Base-by-base conservation (phyloP, 345 rosid genomes). In the Salix viminalis region DNA sequence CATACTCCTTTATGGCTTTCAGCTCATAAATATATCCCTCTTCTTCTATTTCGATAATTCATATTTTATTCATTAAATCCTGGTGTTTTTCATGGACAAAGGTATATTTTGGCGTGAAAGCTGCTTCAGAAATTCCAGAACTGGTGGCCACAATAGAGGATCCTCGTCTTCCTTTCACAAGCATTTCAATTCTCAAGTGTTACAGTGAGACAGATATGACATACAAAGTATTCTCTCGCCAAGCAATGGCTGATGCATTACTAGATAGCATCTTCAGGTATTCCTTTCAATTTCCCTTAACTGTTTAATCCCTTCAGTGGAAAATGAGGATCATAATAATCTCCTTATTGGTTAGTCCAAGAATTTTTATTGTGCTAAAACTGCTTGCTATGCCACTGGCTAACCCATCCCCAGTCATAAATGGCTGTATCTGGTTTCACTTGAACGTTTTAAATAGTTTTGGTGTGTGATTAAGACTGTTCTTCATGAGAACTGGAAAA, bases 211-310 rank as follows among this genome's bases (percentile, higher is more conserved):
- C 86, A 30, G 98, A 96, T 65, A 76, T 74, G 77, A 83, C 88
- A 67, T 91, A 91, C 86, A 96, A 96, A 88, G 78, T 96, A 21
- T 96, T 96, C 88, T 88, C 96, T 0, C 90, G 96, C 2, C 61
- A 82, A 67, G 76, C 84, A 46, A 85, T 89, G 86, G 37, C 87
- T 62, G 99, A 93, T 77, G 73, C 84, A 36, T 83, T 96, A 48
- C 90, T 96, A 24, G 91, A 96, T 78, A 83, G 84, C 84, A 86
- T 96, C 83, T 93, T 93, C 83, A 89, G 97, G 98, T 96, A 85
- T 77, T 26, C 58, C 75, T 71, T 64, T 64, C 14, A 23, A 5
- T 30, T 13, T 1, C 7, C 23, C 10, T 7, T 37, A 71, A 34
- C 41, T n/a, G n/a, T 72, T 46, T 13, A 46, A 37, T 67, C 70